A percentile compares a stretch with the other conserved stretches of the same genome.
phyloP scores from a whole-genome alignment of 208 protist species.

The Trypanosoma avium region DNA sequence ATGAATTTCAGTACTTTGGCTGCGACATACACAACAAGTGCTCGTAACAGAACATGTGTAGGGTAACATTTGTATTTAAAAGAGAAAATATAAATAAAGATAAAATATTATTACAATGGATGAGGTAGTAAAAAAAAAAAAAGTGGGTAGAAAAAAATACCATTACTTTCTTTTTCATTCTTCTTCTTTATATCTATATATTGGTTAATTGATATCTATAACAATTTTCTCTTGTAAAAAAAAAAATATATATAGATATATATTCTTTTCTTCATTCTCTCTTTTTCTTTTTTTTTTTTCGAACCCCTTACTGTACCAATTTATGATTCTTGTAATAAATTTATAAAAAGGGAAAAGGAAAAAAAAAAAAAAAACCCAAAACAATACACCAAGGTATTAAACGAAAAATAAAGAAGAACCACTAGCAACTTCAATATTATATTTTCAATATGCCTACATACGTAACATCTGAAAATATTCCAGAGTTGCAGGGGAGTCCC shows the following conservation, averaged over 20 bases:
- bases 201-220: no score
- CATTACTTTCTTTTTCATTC: no score
- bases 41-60: neutral
- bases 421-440: neutral
- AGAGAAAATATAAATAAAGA: neutral
- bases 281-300: constrained; percentile 16
- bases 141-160: no score
- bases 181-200: no score
- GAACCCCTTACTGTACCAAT: no score
- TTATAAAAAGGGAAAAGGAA: constrained; percentile 7
- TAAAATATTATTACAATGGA: no score
- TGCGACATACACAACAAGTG: constrained; percentile 26
- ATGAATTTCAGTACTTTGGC: constrained; percentile 59
- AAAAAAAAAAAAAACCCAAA: neutral
- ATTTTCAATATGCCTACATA: constrained; percentile 17
- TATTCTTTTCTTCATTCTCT: constrained; percentile 31
- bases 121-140: no score
- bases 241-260: constrained; percentile 3
- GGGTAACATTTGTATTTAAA: neutral
- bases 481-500: neutral
- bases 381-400: neutral
- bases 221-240: no score
- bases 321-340: neutral
- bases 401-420: neutral
- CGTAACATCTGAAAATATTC: constrained; percentile 11